Conservation (phyloP, 192 early-diverging fungal genomes). For the Linnemannia zychae region DNA sequence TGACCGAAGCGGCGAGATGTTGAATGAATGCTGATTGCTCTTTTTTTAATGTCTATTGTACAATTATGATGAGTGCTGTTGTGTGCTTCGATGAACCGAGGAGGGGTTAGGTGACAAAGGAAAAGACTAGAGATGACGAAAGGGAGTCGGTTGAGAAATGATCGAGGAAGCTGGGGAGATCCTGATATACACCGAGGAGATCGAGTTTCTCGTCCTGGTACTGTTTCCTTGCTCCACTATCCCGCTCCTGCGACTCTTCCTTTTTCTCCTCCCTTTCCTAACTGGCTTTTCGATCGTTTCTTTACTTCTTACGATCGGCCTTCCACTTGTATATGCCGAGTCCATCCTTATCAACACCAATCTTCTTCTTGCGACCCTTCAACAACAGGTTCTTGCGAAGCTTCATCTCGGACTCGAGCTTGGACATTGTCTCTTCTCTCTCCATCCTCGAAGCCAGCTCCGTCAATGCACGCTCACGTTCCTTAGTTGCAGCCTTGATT, state of each 20-base stretch:
- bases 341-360: constrained; percentile 86
- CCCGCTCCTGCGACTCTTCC: not conserved
- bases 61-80: constrained; percentile 6
- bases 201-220: too few relatives aligned
- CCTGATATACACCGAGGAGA: too few relatives aligned
- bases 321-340: constrained; percentile 95
- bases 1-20: not conserved
- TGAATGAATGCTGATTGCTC: not conserved
- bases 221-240: not conserved
- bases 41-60: constrained; percentile 24
- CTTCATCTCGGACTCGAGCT: constrained; percentile 81
- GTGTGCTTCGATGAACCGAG: not conserved
- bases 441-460: constrained; percentile 84
- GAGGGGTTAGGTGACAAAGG: not conserved
- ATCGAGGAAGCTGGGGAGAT: not conserved
- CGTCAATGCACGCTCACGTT: constrained; percentile 64
- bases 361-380: constrained; percentile 85
- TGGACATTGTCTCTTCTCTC: constrained; percentile 81
- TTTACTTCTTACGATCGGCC: constrained; percentile 86
- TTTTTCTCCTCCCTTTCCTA: not conserved
- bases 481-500: constrained; percentile 63
- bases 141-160: not conserved
- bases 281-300: not conserved
- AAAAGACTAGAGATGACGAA: not conserved
- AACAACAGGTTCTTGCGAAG: constrained; percentile 84